These are phyloP conservation scores for Annulohypoxylon bovei DNA, from an alignment of 495 filamentous ascomycete genomes.

Conservation along the genomic window DNA sequence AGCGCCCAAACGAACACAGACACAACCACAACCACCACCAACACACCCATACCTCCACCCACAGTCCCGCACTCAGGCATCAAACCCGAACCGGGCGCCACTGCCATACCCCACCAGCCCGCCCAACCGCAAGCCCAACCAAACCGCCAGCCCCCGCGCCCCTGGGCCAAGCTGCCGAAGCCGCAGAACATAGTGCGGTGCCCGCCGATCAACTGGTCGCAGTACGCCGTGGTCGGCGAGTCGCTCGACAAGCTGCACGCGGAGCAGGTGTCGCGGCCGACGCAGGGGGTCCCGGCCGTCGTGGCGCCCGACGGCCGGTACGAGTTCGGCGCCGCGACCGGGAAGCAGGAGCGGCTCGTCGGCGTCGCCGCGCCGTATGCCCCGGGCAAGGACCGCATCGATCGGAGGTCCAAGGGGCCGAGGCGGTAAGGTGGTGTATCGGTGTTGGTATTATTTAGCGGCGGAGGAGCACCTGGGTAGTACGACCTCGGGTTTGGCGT, in stretches of 20 bases:
- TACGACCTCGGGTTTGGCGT: not conserved
- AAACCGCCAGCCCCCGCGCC: not conserved
- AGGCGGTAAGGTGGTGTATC: constrained; percentile 45
- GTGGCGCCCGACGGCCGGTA: constrained; percentile 52
- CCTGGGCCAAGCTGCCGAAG: constrained; percentile 66
- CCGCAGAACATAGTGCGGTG: constrained; percentile 86
- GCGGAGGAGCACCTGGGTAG: not conserved
- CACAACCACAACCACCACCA: not conserved
- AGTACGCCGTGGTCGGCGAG: constrained; percentile 85
- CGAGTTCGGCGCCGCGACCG: constrained; percentile 52
- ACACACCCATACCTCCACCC: no score
- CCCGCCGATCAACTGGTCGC: constrained; percentile 89
- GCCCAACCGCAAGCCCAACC: not conserved
- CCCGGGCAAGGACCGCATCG: constrained; percentile 72
- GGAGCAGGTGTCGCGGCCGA: constrained; percentile 75
- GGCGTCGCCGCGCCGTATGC: constrained; percentile 80
- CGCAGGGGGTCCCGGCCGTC: constrained; percentile 61
- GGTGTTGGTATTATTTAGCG: not conserved
- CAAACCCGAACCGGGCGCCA: constrained; percentile 5
- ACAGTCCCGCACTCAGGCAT: not conserved
- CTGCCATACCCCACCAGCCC: not conserved
- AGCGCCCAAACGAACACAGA: not conserved
- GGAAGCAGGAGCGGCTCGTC: constrained; percentile 41
- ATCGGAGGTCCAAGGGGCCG: constrained; percentile 57
- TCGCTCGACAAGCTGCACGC: constrained; percentile 83